Base-by-base conservation (phyloP, 2,329 filamentous ascomycete genomes). In the Diplodia seriata region DNA sequence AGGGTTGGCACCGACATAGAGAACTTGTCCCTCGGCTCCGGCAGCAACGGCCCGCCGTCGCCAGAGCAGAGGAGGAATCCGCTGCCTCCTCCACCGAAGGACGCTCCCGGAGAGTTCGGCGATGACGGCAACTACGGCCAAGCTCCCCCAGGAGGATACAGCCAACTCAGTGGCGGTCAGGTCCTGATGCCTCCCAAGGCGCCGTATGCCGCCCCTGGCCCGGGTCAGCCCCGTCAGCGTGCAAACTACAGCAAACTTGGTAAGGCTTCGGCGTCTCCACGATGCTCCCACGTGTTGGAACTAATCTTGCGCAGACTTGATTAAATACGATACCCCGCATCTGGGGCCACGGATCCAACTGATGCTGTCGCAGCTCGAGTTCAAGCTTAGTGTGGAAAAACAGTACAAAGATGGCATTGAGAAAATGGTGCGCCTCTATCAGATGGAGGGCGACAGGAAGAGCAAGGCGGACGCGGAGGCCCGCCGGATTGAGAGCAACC, bases 321-420 rank as follows among this genome's bases (percentile, higher is more conserved):
- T 99, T 83, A 98, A 98, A 88, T 97, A 96, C 81, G 95, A 99
- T 78, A 97, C 94, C 38, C 91, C 92, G 20, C 92, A 97, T 78
- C 89, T 99, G 70, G 95, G 95, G 40, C 94, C 95, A 69, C 93
- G 96, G 73, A 99, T 99, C 76, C 95, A 99, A 83, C 91, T 98
- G 76, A 99, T 99, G 95, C 85, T 99, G 76, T 97, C 95, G 57
- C 95, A 99, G 80, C 90, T 99, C 71, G 93, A 98, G 80, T 99
- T 99, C 84, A 99, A 99, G 83, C 87, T 99, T 70, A 97, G 95
- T 72, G 95, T 99, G 33, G 95, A 99, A 79, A 97, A 97, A 78
- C 95, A 99, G 81, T 99, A 99, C 81, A 93, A 98, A 72, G 96
- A 97, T 76, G 95, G 95, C 70, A 95, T 99, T 73, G 95, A 99